Evolutionary conservation across 306 rosid genomes (phyloP), one percentile per base, ranked within the genome.

Genomic region (Senna tora): DNA sequence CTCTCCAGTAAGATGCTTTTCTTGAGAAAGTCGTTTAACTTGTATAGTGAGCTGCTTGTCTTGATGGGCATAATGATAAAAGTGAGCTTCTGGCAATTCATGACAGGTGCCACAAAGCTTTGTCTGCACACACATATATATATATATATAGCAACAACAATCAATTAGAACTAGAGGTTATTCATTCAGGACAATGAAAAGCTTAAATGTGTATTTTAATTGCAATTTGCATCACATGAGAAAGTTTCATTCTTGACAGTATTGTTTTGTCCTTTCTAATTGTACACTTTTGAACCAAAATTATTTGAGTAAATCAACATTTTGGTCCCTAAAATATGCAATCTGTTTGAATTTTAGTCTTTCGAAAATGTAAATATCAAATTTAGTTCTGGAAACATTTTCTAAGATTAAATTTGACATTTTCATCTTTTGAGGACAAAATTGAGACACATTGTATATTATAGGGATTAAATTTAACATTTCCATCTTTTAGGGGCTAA

Each of bases 21-120:
- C 83, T 32, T 33, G 15, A 9, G 77, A 77, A 72, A 88, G 85
- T 49, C 38, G 86, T 57, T 80, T 82, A 79, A 93, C 93, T 76
- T 82, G 90, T 75, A 93, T 82, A 15, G 90, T 87, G 78, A 93
- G 90, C 81, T 90, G 98, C 80, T 89, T 90, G 61, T 83, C 80
- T 65, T 69, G 83, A 80, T 93, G 96, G 9, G 97, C 94, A 67
- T 87, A 93, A 76, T 80, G 80, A 85, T 90, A 87, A 22, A 85
- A 75, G 83, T 93, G 98, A 68, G 93, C 92, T 76, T 90, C 96
- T 0, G 96, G 96, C 65, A 83, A 79, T 79, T 82, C 92, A 68
- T 91, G 84, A 77, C 98, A 93, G 47, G 79, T 38, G 12, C 71
- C 70, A 79, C 98, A 93, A 74, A 43, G 81, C 75, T 81, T 93